Base-by-base conservation (phyloP, 805 yeast genomes). In the Pichia ethanolica region DNA sequence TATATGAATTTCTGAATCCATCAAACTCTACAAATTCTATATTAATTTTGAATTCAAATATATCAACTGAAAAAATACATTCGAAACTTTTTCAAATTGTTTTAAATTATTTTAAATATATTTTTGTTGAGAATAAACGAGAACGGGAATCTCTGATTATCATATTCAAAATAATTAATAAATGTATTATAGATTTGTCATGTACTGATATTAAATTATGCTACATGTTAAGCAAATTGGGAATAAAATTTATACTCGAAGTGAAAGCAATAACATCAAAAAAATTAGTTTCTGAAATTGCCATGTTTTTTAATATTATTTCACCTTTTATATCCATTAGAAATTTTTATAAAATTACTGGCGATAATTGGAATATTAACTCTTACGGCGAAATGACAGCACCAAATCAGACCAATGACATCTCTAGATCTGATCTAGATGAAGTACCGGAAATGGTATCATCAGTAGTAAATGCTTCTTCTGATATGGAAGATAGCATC, bases 131-230 rank as follows among this genome's bases (percentile, higher is more conserved):
- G 3, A 50, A 50, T 3, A 59, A 58, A 47, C 57, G 57, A 30
- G 68, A 63, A 43, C 50, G 64, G 4, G 58, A 56, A 35, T 47
- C 58, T 8, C 46, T 63, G 8, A 59, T 69, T 7, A 37, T 58
- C 3, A 57, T 72, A 1, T 59, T 81, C 41, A 68, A 69, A 46
- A 61, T 82, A 13, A 60, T 76, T 14, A 82, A 81, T 58, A 70
- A 68, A 35, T 55, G 73, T 4, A 55, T 81, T 7, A 53, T 74
- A 0, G 62, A 67, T n/a, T 59, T 73, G 5, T 67, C 78, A 3
- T 70, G 75, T 0, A 59, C 67, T 5, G 69, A 77, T 55, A 58
- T 74, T 7, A 48, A 59, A 5, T 58, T 68, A 25, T 69, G 76
- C 4, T 56, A 72, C 52, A 55, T 58, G 20, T 53, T 80, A 4